Percentiles rank a stretch among this genome's conserved stretches.
Evolutionary conservation across 345 rosid species (phyloP).

Genomic region (Syzygium aromaticum): DNA sequence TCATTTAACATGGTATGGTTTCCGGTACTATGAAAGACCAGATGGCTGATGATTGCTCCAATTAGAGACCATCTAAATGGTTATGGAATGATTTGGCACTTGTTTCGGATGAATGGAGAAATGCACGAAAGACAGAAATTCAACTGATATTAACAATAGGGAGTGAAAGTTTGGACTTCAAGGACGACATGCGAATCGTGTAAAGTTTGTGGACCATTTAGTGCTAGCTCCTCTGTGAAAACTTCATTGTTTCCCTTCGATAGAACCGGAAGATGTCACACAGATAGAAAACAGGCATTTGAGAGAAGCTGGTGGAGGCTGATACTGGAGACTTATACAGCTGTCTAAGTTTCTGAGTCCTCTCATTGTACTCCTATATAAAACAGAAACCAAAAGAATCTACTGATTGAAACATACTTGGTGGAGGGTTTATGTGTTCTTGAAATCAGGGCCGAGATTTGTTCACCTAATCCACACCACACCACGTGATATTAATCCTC

Average conservation of each 20-base stretch:
- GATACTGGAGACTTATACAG: not conserved
- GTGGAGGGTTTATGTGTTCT: not conserved
- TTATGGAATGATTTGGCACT: not conserved
- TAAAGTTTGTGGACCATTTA: not conserved
- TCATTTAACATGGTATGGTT: not conserved
- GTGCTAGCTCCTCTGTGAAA: not conserved
- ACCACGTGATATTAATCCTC: not conserved
- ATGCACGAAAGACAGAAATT: not conserved
- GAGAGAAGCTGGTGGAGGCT: not conserved
- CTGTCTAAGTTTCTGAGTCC: not conserved
- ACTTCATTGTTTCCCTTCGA: not conserved
- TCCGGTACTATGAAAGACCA: not conserved
- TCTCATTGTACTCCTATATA: not conserved
- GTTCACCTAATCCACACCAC: not conserved
- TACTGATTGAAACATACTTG: not conserved
- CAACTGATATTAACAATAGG: not conserved
- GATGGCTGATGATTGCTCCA: not conserved
- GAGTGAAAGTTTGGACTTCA: not conserved
- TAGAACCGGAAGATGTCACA: not conserved
- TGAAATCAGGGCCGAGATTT: not conserved
- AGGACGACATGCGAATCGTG: not conserved
- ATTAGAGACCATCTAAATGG: not conserved
- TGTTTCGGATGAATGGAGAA: not conserved
- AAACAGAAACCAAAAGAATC: not conserved
- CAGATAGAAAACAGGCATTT: not conserved